Evolutionary conservation across 805 yeast genomes (phyloP).

Genomic region (Lachancea sp.): DNA sequence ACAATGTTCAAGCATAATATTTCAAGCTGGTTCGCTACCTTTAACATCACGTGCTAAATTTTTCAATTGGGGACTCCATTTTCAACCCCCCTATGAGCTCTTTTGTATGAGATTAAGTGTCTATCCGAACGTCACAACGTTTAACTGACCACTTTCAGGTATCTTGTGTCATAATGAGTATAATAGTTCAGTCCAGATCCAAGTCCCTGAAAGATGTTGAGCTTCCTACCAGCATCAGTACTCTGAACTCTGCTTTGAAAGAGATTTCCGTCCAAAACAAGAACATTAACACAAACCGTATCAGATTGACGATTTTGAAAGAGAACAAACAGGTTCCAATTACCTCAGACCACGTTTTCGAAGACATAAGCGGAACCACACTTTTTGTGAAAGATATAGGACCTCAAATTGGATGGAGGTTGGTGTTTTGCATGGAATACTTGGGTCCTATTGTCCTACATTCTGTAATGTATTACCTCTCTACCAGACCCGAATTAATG

Average conservation of each 20-base stretch:
- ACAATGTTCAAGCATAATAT: too few relatives aligned
- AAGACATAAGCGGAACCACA: constrained; percentile 35
- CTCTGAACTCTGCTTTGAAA: constrained; percentile 39
- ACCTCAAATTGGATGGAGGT: constrained; percentile 86
- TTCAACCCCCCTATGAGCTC: too few relatives aligned
- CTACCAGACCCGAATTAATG: constrained; percentile 13
- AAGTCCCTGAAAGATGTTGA: constrained; percentile 46
- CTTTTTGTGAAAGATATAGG: constrained; percentile 83
- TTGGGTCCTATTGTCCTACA: constrained; percentile 84
- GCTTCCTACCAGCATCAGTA: constrained; percentile 34
- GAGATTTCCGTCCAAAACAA: constrained; percentile 41
- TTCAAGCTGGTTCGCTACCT: too few relatives aligned
- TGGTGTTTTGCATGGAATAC: constrained; percentile 85
- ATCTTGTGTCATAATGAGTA: constrained; percentile 14
- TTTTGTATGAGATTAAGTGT: too few relatives aligned
- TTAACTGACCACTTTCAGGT: too few relatives aligned
- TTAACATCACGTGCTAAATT: too few relatives aligned
- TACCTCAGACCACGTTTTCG: constrained; percentile 20
- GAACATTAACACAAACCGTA: constrained; percentile 41
- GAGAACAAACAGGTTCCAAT: constrained; percentile 32
- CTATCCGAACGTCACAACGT: too few relatives aligned
- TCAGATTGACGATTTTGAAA: constrained; percentile 45
- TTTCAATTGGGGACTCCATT: too few relatives aligned
- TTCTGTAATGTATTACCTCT: constrained; percentile 51
- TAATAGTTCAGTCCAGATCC: constrained; percentile 56